Evolutionary conservation across 176 grass and related monocot genomes (phyloP).

Genomic region (Bothriochloa decipiens): DNA sequence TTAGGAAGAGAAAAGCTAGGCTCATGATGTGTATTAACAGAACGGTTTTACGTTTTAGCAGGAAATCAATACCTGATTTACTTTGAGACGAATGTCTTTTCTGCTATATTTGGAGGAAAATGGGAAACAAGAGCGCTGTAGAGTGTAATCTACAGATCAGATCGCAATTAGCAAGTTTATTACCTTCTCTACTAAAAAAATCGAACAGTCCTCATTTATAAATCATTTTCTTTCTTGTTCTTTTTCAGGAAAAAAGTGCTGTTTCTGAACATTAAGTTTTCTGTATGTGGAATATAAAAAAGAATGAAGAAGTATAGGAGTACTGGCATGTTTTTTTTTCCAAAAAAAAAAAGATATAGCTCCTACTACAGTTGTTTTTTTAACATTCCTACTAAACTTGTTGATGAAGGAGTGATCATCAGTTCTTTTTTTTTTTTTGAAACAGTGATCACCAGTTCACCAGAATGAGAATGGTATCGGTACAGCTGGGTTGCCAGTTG

Average conservation of each 20-base stretch:
- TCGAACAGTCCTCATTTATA: not conserved
- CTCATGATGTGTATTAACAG: not conserved
- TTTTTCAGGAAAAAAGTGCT: not conserved
- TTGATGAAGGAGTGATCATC: not conserved
- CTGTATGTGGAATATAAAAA: no score
- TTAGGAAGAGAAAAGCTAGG: not conserved
- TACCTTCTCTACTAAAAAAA: not conserved
- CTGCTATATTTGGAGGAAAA: not conserved
- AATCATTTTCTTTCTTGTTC: not conserved
- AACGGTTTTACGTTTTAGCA: not conserved
- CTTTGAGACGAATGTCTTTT: not conserved
- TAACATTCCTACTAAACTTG: not conserved
- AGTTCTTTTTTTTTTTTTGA: no score
- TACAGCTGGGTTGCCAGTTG: slow-evolving; percentile 19
- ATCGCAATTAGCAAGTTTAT: not conserved
- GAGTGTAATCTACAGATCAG: not conserved
- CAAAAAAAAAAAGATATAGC: no score
- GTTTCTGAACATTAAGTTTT: not conserved
- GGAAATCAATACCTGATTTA: not conserved
- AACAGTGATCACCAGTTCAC: not conserved
- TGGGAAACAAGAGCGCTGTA: not conserved
- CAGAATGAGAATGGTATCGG: not conserved
- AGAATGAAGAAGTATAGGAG: not conserved
- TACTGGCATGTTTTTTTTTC: not conserved
- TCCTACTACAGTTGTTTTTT: not conserved